These are phyloP conservation scores for Trichoderma sp. DNA, from an alignment of 2,329 filamentous ascomycete genomes.

Conservation along the genomic window DNA sequence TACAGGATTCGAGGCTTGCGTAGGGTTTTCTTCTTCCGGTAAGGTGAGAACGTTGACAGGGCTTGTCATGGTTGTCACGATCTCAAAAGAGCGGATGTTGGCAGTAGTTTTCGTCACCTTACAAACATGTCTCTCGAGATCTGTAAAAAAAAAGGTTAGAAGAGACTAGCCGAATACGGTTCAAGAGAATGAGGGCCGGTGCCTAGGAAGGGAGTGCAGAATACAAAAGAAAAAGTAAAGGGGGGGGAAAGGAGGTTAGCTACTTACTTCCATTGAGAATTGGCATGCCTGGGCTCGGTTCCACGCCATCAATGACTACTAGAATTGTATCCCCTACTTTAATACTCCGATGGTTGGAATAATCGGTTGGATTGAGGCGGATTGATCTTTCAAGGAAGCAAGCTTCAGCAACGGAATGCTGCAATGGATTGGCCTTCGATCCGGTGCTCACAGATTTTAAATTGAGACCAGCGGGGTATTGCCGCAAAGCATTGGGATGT, in stretches of 20 bases:
- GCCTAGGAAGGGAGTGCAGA: background rate
- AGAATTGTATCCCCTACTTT: slow-evolving; percentile 9
- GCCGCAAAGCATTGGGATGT: slow-evolving; percentile 40
- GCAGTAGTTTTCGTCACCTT: background rate
- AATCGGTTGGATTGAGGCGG: background rate
- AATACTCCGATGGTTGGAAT: background rate
- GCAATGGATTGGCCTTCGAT: background rate
- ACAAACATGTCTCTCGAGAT: slow-evolving; percentile 18
- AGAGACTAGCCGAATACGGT: no score
- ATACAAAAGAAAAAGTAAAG: background rate
- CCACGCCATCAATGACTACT: background rate
- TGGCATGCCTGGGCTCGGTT: background rate
- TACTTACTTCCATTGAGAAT: slow-evolving; percentile 17
- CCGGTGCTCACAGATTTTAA: slow-evolving; percentile 37
- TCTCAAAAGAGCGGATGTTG: background rate
- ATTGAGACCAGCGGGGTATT: slow-evolving; percentile 47
- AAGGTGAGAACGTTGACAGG: background rate
- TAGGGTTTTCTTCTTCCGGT: background rate
- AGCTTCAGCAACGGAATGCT: background rate
- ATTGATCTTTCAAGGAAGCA: slow-evolving; percentile 15
- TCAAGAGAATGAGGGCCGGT: background rate
- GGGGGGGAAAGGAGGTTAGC: background rate
- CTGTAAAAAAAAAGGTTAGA: background rate
- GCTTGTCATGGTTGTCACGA: background rate
- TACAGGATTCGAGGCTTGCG: slow-evolving; percentile 13